Base-by-base conservation (phyloP, 495 filamentous ascomycete species). In the Astrocystis sublimbata region DNA sequence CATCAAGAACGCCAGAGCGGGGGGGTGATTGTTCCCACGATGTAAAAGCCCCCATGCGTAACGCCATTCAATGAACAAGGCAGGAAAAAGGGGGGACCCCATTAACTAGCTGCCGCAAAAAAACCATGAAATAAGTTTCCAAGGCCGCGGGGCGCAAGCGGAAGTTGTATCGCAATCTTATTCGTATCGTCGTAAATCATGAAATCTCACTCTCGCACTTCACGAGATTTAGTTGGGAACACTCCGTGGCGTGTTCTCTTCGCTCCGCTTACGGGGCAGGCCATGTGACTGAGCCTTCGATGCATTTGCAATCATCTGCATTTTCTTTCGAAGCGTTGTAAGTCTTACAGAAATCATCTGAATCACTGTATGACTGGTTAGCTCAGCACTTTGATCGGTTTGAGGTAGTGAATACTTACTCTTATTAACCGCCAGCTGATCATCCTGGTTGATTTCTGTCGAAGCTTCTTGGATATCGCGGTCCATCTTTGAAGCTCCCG, bases 381-480 rank as follows among this genome's bases (percentile, higher is more conserved):
- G 64, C 43, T 49, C 15, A 17, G 23, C 2, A 24, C 31, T 19
- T 57, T 40, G 30, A 7, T 60, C 21, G 8, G 13, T 43, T 9
- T 21, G 5, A 28, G 23, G 23, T 6, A 54, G 15, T 13, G 45
- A 15, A 40, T 1, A 62, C 73, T 45, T 68, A 92, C 90, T 76
- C 71, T 90, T 92, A 49, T 87, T 75, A 19, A 93, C 84, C 12
- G 85, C 77, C 68, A 88, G 82, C 65, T 89, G 86, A 73, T 93
- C 90, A 61, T 92, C 89, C 52, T 80, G 78, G 72, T 87, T 86
- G 54, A 92, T 83, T 10, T 85, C 86, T 4, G 80, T 71, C 1
- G 67, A 61, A 24, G 80, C 82, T 19, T 87, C 85, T 24, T 60
- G 64, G 46, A 67, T 72, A 21, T 79, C 72, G 43, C 72, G 77